Evolutionary conservation across 2,329 filamentous ascomycete genomes (phyloP), one percentile per base, ranked within the genome.

Genomic region (Thelonectria olida): DNA sequence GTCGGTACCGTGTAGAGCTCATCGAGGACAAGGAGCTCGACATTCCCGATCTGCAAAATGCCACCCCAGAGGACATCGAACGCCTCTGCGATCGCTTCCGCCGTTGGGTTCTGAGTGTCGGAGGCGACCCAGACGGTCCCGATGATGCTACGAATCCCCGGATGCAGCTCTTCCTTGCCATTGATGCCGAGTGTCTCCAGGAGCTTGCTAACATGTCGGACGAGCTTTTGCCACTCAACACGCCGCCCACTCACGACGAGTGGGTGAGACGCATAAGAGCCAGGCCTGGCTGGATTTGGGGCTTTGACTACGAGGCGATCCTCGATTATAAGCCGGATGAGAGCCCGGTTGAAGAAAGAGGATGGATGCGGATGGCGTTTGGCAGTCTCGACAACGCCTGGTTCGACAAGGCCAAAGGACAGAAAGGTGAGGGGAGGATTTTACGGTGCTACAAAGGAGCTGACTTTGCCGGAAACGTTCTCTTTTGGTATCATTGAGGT

Each of bases 1-100:
- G 36, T 28, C 34, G 49, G 23, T 52, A 41, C 49, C 49, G 49
- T 10, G 25, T 52, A 12, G 49, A 52, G 23, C 36, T 52, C n/a
- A 17, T 52, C 22, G 49, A 52, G 23, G 34, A 52, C 25, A 42
- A 27, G 8, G 4, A 41, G 4, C 23, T 52, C 22, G 23, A 52
- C 38, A 41, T 52, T 4, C 23, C 49, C 34, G 20, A 23, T 22
- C 20, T 51, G 20, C 17, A 36, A 25, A 36, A 39, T n/a, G 31
- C 48, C 10, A 17, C 48, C 12, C 10, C 31, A 10, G 48, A 38
- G 7, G 48, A 51, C 19, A n/a, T 51, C 27, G 22, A 51, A 8
- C 19, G 31, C 22, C 48, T 51, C 20, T 51, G 48, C 22, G 31
- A 51, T 10, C 6, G 13, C 48, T 51, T 51, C 22, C 22, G 28